Base-by-base conservation (phyloP, 2,329 filamentous ascomycete genomes). In the Aspergillus fumigatiaffinis region DNA sequence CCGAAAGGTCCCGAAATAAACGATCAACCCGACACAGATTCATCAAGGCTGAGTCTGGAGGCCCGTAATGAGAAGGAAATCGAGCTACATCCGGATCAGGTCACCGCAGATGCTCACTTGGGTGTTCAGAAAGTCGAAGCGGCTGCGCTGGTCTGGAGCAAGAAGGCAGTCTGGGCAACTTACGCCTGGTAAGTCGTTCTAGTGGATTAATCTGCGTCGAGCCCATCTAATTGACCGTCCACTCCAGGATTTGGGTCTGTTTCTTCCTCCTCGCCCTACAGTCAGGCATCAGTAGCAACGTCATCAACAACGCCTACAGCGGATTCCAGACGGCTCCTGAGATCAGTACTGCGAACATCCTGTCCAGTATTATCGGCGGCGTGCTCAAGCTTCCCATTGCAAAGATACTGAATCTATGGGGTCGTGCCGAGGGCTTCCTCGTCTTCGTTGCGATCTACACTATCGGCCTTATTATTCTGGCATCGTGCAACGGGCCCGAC, bases 381-480 rank as follows among this genome's bases (percentile, higher is more conserved):
- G 76, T 86, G 35, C 74, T 82, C 50, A 85, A 85, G 66, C 76
- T 88, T n/a, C 82, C 85, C 1, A 76, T 86, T 21, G 84, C 84
- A 54, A 87, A 87, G 67, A 76, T 85, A 3, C 74, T 88, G 52
- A 83, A 88, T 68, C 73, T 86, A 23, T 88, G 82, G 79, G 86
- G 85, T 38, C 83, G 86, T 48, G 78, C 83, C 0, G 80, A 86
- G 65, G 85, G 82, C n/a, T 79, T 85, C 56, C 60, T 79, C 2
- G 53, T 84, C 46, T 82, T 82, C 60, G 68, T 82, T 0, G 58
- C 71, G 1, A 64, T 81, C 54, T 79, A 79, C 66, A 73, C 79
- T 0, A 51, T 80, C 0, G 80, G 81, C 12, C 75, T 87, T 52
- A 76, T 86, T 59, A 79, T 90, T 71, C 84, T 87, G 67, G 86